These are phyloP conservation scores for Aspergillus udagawae DNA, from an alignment of 2,329 filamentous ascomycete species.

Conservation along the genomic window DNA sequence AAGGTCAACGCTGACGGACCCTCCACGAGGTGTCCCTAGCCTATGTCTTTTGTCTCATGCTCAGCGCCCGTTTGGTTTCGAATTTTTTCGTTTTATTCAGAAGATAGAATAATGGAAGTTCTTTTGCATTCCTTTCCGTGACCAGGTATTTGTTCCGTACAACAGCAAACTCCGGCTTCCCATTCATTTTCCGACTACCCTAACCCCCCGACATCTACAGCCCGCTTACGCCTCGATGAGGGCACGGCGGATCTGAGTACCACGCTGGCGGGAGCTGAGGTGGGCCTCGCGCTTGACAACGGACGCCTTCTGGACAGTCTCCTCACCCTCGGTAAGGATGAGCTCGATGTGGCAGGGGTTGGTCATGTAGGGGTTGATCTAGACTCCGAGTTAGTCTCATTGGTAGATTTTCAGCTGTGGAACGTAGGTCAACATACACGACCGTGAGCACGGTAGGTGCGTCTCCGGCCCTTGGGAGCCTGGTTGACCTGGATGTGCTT, in stretches of 20 bases:
- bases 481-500: slow-evolving; percentile 99
- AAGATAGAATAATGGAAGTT: slow-evolving; percentile 9
- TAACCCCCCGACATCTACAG: slow-evolving; percentile 24
- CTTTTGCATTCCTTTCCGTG: slow-evolving; percentile 26
- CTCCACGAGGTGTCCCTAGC: neutral
- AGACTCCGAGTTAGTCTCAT: slow-evolving; percentile 15
- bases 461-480: slow-evolving; percentile 97
- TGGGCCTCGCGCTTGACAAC: slow-evolving; percentile 63
- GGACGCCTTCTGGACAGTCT: slow-evolving; percentile 88
- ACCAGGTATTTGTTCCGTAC: slow-evolving; percentile 29
- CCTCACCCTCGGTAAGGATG: slow-evolving; percentile 96
- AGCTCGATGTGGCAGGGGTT: slow-evolving; percentile 99
- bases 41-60: neutral
- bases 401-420: neutral
- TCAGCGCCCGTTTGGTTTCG: slow-evolving; percentile 6
- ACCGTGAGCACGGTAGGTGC: slow-evolving; percentile 99
- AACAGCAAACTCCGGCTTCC: slow-evolving; percentile 36
- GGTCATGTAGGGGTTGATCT: slow-evolving; percentile 99
- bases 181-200: slow-evolving; percentile 28
- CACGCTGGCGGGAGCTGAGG: slow-evolving; percentile 90
- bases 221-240: slow-evolving; percentile 54
- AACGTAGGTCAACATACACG: slow-evolving; percentile 67
- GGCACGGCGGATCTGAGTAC: slow-evolving; percentile 58
- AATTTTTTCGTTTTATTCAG: slow-evolving; percentile 15
- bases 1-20: neutral